phyloP scores from a whole-genome alignment of 306 rosid species.

The Cicer cuneatum region DNA sequence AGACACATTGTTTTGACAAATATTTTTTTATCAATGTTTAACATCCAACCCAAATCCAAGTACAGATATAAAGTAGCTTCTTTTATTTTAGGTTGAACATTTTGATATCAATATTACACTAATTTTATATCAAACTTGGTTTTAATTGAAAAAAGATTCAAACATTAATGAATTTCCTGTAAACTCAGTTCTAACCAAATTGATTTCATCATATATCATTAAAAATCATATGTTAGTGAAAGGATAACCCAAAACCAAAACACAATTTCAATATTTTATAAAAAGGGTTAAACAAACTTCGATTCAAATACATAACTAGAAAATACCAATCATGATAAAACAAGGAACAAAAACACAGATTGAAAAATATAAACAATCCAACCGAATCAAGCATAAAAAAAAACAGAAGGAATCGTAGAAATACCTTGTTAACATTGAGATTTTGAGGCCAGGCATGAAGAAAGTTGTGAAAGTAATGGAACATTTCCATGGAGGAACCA shows the following conservation, averaged over 20 bases:
- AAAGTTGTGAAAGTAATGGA: slow-evolving; percentile 66
- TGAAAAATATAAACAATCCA: background rate
- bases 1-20: no score
- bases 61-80: background rate
- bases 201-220: background rate
- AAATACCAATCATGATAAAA: background rate
- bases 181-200: background rate
- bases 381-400: background rate
- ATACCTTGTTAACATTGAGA: slow-evolving; percentile 78
- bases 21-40: no score
- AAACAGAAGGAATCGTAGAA: background rate
- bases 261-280: background rate
- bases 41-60: no score
- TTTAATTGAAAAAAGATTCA: background rate
- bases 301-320: background rate
- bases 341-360: background rate
- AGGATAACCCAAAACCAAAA: background rate
- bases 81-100: background rate
- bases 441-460: slow-evolving; percentile 84
- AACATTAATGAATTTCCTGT: background rate
- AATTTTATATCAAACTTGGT: background rate
- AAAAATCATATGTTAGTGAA: background rate
- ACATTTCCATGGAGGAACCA: slow-evolving; percentile 67
- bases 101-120: background rate
- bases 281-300: background rate